Percentiles rank a stretch among this genome's conserved stretches.
Conservation (phyloP, 2,329 filamentous ascomycete genomes). For the Penicillium fuscoglaucum region DNA sequence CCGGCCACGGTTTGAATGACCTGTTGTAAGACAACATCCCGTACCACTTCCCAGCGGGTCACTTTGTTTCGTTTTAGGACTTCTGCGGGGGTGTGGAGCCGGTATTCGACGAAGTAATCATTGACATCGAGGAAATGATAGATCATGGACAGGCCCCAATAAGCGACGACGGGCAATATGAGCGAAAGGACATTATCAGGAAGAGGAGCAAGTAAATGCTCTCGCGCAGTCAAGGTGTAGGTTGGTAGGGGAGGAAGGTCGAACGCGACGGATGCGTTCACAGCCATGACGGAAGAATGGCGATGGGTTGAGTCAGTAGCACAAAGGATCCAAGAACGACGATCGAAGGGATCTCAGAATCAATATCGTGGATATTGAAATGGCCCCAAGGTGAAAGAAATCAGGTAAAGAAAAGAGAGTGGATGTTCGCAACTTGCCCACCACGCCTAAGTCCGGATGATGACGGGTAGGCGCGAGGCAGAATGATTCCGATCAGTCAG, state of each 20-base stretch:
- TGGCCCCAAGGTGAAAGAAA: not conserved
- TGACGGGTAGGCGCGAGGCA: conserved; percentile 11
- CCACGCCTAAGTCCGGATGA: conserved; percentile 9
- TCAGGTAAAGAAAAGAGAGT: conserved; percentile 4
- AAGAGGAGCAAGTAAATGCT: conserved; percentile 72
- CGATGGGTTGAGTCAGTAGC: not conserved
- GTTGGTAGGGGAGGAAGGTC: conserved; percentile 80
- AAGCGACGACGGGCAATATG: conserved; percentile 74
- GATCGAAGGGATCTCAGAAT: not conserved
- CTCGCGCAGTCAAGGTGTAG: conserved; percentile 71
- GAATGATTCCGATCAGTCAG: not conserved
- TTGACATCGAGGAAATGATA: conserved; percentile 86
- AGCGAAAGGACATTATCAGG: conserved; percentile 79
- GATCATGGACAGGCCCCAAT: conserved; percentile 82
- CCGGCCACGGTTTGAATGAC: conserved; percentile 79
- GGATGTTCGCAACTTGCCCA: conserved; percentile 5
- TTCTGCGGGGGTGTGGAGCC: conserved; percentile 91
- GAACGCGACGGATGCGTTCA: conserved; percentile 38
- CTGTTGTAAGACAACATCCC: conserved; percentile 91
- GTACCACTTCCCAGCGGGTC: conserved; percentile 77
- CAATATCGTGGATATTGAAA: not conserved
- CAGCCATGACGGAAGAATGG: conserved; percentile 31
- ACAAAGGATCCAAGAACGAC: not conserved
- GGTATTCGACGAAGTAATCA: conserved; percentile 86
- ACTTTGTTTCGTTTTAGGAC: conserved; percentile 85